Conservation (phyloP, 2,329 filamentous ascomycete species). For the Botrytis tulipae region DNA sequence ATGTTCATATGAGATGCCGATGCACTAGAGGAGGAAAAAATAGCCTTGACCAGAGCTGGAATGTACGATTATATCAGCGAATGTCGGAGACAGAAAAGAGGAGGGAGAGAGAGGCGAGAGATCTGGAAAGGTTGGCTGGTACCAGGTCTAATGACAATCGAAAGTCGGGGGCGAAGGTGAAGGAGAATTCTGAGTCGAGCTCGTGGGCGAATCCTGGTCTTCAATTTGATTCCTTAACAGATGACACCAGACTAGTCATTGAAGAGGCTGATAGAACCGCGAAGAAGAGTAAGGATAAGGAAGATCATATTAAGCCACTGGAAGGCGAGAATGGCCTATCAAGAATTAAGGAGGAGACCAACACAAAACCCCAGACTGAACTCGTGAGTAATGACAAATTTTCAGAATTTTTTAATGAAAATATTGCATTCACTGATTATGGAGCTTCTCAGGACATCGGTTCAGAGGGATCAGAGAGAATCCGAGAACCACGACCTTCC, state of each 20-base stretch:
- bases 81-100: background rate
- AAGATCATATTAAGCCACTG: background rate
- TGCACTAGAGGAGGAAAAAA: background rate
- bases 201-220: background rate
- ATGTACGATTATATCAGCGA: background rate
- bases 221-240: background rate
- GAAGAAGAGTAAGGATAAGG: background rate
- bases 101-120: fast-evolving
- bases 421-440: background rate
- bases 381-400: background rate
- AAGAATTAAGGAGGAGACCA: background rate
- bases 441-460: no score
- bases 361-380: background rate
- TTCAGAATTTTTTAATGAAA: background rate
- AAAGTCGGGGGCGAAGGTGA: background rate
- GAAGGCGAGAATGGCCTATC: background rate
- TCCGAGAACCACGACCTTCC: background rate
- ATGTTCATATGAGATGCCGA: background rate
- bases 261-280: background rate
- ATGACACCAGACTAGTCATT: background rate
- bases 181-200: background rate
- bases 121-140: background rate
- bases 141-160: background rate
- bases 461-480: background rate
- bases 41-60: background rate